Conservation (phyloP, 169 alveolate genomes). For the Plasmodium fragile region DNA sequence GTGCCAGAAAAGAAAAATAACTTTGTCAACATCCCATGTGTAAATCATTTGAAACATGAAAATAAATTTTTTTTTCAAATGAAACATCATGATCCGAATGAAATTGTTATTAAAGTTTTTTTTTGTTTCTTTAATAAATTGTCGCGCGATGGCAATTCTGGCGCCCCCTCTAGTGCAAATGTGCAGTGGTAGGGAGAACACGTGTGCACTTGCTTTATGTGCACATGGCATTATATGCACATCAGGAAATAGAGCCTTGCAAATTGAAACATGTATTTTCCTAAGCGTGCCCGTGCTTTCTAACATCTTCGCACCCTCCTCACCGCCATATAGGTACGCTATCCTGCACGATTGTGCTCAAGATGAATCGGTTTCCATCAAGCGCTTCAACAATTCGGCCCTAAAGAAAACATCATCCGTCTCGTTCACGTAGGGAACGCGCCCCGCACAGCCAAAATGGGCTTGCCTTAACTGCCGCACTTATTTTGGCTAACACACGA, state of each 20-base stretch:
- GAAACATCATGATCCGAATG: constrained; percentile 24
- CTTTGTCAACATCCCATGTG: constrained; percentile 1
- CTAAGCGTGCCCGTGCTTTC: background rate
- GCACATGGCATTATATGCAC: background rate
- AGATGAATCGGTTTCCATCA: constrained; percentile 57
- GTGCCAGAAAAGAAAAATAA: background rate
- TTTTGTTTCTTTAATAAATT: constrained; percentile 13
- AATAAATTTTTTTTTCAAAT: constrained; percentile 38
- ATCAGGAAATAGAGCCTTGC: background rate
- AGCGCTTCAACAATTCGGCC: constrained; percentile 19
- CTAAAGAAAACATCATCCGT: constrained; percentile 30
- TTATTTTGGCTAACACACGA: background rate
- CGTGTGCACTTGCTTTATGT: background rate
- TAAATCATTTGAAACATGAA: constrained; percentile 11
- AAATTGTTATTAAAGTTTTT: constrained; percentile 40
- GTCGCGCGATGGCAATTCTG: background rate
- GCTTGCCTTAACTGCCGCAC: background rate
- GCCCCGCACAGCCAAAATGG: background rate
- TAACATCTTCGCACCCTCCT: background rate
- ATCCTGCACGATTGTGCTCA: constrained; percentile 41
- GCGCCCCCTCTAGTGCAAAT: background rate
- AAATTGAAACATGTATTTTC: background rate
- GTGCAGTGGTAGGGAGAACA: constrained; percentile 28
- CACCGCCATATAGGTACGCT: constrained; percentile 20
- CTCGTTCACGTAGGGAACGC: constrained; percentile 41